Evolutionary conservation across 2,329 filamentous ascomycete genomes (phyloP), one percentile per base, ranked within the genome.

Genomic region (Colletotrichum sp.): DNA sequence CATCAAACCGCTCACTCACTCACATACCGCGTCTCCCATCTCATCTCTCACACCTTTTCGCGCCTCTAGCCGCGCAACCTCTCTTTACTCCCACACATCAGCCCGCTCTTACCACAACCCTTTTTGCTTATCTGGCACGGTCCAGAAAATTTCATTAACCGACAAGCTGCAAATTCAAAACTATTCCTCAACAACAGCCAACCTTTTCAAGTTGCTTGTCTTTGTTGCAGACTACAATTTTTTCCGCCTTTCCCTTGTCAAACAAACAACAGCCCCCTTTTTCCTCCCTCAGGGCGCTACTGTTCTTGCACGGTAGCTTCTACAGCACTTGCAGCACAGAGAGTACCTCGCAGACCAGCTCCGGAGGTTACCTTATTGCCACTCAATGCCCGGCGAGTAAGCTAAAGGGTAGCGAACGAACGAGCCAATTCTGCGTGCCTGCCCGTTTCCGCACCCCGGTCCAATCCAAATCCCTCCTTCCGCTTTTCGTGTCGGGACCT

Each of bases 321-420:
- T 66, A 49, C 70, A 62, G 55, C 57, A 62, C 34, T 62, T 62
- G 21, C 57, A 70, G 68, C 13, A 49, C 34, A 21, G 18, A 49
- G 44, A 49, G 44, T 49, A 49, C 24, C 44, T 24, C 36, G 57
- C 21, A 71, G 68, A n/a, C 49, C 44, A 39, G 16, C 26, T 26
- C 52, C 59, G 21, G 59, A 67, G 70, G 39, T 62, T 72, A 73
- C 73, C 24, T 64, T 60, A 73, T 69, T 76, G 73, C 73, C 70
- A 69, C 73, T 76, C 59, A 73, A 76, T 76, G 70, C 73, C 70
- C 73, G 70, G 64, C 73, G 44, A 73, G 70, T 59, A 76, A 73
- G 70, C 73, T 65, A 68, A 73, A 67, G 34, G 64, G 55, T 72
- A 76, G 73, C 69, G 73, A 59, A 68, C 73, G 59, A 49, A 49